A percentile compares a stretch with the other conserved stretches of the same genome.
Conservation (phyloP, 176 grass and related monocot species). For the Eleusine indica region DNA sequence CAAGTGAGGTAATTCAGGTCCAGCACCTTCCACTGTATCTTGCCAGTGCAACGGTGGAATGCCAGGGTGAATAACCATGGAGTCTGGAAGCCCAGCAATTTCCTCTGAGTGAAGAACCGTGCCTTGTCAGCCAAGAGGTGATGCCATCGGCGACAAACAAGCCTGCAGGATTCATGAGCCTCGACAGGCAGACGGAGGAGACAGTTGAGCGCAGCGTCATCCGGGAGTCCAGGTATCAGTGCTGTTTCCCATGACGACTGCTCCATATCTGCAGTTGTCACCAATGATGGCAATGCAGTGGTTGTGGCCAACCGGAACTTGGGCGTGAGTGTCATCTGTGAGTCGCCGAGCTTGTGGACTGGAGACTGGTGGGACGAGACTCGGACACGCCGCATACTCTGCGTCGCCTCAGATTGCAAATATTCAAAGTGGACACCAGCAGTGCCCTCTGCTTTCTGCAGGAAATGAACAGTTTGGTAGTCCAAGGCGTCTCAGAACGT, state of each 20-base stretch:
- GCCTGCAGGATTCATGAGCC: slow-evolving; percentile 58
- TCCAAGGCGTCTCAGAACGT: background rate
- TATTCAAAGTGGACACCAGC: background rate
- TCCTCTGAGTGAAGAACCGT: slow-evolving; percentile 62
- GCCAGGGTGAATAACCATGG: slow-evolving; percentile 85
- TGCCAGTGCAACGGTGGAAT: slow-evolving; percentile 92
- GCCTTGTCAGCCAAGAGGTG: slow-evolving; percentile 68
- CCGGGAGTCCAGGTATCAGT: slow-evolving; percentile 82
- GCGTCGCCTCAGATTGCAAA: background rate
- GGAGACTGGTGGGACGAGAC: slow-evolving; percentile 80
- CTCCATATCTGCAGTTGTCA: background rate
- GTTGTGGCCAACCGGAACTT: slow-evolving; percentile 64
- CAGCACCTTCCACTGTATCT: slow-evolving; percentile 94
- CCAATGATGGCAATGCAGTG: background rate
- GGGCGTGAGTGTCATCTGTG: slow-evolving; percentile 73
- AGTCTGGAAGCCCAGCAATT: slow-evolving; percentile 49
- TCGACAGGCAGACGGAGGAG: slow-evolving; percentile 78
- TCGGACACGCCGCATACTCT: slow-evolving; percentile 79
- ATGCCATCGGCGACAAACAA: slow-evolving; percentile 79
- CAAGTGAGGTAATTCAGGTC: slow-evolving; percentile 70
- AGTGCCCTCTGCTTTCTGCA: background rate
- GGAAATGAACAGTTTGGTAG: background rate
- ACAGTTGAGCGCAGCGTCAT: slow-evolving; percentile 84
- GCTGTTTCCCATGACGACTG: slow-evolving; percentile 28
- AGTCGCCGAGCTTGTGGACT: slow-evolving; percentile 85